Evolutionary conservation across 1,284 basidiomycete species (phyloP).

Genomic region (Irpex sp.): DNA sequence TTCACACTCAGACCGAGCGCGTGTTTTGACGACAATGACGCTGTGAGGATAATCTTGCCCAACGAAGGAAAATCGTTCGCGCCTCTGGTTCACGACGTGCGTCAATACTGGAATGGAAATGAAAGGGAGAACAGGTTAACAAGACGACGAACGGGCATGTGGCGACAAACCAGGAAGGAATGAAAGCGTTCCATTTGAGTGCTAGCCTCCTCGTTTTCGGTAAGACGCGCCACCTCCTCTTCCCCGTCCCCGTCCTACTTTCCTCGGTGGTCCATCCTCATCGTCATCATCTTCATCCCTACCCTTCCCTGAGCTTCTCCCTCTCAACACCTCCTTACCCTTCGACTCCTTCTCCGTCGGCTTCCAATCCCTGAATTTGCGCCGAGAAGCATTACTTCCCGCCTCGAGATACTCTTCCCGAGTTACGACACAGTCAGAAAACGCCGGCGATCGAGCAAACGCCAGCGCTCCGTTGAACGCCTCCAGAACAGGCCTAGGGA

Average conservation of each 20-base stretch:
- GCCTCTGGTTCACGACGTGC: not conserved
- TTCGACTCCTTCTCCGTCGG: conserved; percentile 14
- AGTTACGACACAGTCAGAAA: conserved; percentile 57
- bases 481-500: conserved; percentile 67
- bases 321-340: conserved; percentile 8
- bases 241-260: conserved; percentile 2
- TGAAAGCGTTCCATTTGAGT: not conserved
- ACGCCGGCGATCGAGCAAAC: conserved; percentile 53
- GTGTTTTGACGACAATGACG: not conserved
- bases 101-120: not conserved
- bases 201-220: not conserved
- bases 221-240: not conserved
- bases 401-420: conserved; percentile 80
- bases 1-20: not conserved
- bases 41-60: not conserved
- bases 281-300: conserved; percentile 17
- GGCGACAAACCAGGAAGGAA: not conserved
- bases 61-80: not conserved
- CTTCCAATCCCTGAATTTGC: conserved; percentile 58
- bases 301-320: conserved; percentile 15
- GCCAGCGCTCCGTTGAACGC: conserved; percentile 66
- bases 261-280: conserved; percentile 7
- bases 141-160: not conserved
- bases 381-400: conserved; percentile 69
- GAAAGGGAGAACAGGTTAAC: not conserved